Evolutionary conservation across 306 rosid species (phyloP).

Genomic region (Pueraria montana): DNA sequence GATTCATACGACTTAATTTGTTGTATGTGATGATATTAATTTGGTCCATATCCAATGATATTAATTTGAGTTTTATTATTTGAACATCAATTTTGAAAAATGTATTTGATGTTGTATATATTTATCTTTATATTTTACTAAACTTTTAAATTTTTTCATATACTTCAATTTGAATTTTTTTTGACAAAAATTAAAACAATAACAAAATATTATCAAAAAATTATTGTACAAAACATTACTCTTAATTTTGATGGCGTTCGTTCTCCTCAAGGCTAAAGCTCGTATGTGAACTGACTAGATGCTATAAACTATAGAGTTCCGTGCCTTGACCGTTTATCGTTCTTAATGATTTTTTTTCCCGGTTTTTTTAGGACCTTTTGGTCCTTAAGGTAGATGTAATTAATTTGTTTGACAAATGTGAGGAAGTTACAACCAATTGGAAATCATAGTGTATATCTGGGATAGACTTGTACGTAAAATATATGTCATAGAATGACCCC

Average conservation of each 20-base stretch:
- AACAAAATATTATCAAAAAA: too few species aligned
- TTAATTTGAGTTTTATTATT: too few species aligned
- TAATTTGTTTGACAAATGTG: slow-evolving; percentile 23
- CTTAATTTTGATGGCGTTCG: neutral
- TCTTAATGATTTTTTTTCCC: neutral
- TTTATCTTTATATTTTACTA: too few species aligned
- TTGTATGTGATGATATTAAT: neutral
- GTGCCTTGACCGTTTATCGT: slow-evolving; percentile 32
- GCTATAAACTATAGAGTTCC: neutral
- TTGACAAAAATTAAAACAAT: too few species aligned
- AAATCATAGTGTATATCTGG: slow-evolving; percentile 1
- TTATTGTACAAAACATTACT: neutral
- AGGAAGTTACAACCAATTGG: slow-evolving; percentile 46
- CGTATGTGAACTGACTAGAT: neutral
- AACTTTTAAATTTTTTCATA: too few species aligned
- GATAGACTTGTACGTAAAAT: slow-evolving; percentile 39
- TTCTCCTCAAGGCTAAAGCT: neutral
- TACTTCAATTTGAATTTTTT: too few species aligned
- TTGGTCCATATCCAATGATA: neutral
- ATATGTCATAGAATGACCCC: slow-evolving; percentile 23
- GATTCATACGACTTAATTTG: neutral
- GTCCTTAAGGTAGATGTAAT: neutral
- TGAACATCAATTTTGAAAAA: too few species aligned
- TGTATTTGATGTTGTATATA: neutral
- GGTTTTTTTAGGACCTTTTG: neutral